Evolutionary conservation across 177 flowering plant genomes (phyloP), one percentile per base, ranked within the genome.

Genomic region (Vitis hybrid): DNA sequence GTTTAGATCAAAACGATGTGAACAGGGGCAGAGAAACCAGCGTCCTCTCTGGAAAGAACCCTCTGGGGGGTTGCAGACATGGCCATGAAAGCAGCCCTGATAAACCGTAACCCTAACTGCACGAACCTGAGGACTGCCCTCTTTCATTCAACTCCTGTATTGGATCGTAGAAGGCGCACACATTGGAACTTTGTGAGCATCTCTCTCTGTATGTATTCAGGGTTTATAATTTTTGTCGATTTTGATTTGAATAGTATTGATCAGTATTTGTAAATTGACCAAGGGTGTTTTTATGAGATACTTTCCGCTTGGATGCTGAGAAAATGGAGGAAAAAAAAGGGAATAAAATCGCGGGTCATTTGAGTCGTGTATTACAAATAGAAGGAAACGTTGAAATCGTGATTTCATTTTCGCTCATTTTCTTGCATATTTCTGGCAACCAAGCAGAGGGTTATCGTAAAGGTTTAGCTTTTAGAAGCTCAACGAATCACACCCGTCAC

Each of bases 91-190:
- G 49, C 79, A 15, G 80, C 83, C 13, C 64, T 79, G 48, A 74
- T 63, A 33, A 73, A 67, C 57, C 60, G 72, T 29, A 71, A 71
- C 39, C 70, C 55, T 22, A 65, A 49, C 62, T 70, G 65, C 63
- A 61, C 70, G 21, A 69, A 75, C 11, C 10, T 82, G 11, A 78
- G 76, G 64, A 67, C 85, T 11, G 86, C 86, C 31, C 65, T 84
- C 60, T 90, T 93, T 69, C 98, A 93, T 76, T 83, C 96, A 0
- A 90, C 91, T 26, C 87, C 95, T 48, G 83, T 81, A 66, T 75
- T 80, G 39, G 90, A 91, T 58, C 90, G 92, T n/a, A 86, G 65
- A 75, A 78, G 89, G 49, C 85, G 88, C 65, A 73, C 78, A 19
- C 71, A 74, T 64, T 86, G 90, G 88, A 76, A 79, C 66, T 69